A percentile compares a stretch with the other conserved stretches of the same genome.
Evolutionary conservation across 2,329 filamentous ascomycete species (phyloP).

Genomic region (Tothia fuscella): DNA sequence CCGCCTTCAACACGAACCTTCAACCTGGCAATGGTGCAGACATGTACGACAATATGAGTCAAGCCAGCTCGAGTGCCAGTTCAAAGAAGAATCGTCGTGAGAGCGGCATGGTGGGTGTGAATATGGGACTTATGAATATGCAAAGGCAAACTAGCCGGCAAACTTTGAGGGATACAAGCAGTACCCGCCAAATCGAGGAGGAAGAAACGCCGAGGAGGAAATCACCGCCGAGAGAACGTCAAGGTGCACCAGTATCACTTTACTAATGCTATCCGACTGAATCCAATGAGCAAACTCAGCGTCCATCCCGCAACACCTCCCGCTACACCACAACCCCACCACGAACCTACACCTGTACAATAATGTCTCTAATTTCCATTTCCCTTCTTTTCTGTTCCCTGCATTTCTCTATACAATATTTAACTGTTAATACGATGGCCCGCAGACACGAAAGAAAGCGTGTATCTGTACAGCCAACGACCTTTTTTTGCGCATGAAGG

Average conservation of each 20-base stretch:
- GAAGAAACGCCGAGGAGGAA: not conserved
- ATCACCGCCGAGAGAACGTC: not conserved
- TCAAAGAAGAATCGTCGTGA: constrained; percentile 6
- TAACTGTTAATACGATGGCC: too few species aligned
- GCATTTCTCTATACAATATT: too few species aligned
- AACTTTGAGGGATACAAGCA: constrained; percentile 7
- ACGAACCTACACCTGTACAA: too few species aligned
- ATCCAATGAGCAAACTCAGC: too few species aligned
- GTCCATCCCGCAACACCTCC: too few species aligned
- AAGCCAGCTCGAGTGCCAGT: not conserved
- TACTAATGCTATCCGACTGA: too few species aligned
- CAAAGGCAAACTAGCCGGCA: constrained; percentile 7
- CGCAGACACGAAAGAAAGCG: too few species aligned
- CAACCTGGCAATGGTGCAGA: not conserved
- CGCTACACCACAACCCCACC: too few species aligned
- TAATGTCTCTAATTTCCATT: too few species aligned
- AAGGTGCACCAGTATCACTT: not conserved
- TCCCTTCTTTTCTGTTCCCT: too few species aligned
- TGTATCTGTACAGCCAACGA: too few species aligned
- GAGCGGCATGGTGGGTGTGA: constrained; percentile 10
- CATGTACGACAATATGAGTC: not conserved
- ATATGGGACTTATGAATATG: constrained; percentile 7
- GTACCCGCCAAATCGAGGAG: constrained; percentile 2
- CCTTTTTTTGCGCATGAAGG: too few species aligned
- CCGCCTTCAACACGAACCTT: not conserved